These are phyloP conservation scores for Amauroascus verrucosus DNA, from an alignment of 2,329 filamentous ascomycete genomes.

Conservation along the genomic window DNA sequence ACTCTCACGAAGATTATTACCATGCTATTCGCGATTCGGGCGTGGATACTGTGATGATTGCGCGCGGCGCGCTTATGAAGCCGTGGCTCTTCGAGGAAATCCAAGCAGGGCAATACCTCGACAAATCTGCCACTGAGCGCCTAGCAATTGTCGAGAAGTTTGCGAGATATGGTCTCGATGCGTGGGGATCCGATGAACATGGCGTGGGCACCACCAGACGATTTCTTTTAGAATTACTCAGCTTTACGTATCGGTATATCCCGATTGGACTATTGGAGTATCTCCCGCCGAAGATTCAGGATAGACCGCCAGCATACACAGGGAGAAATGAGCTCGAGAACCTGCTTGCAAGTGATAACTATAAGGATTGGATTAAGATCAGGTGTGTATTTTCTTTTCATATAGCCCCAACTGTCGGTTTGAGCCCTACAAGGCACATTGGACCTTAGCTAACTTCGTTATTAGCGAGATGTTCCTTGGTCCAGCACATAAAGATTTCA, in stretches of 20 bases:
- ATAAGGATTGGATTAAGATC: conserved; percentile 98
- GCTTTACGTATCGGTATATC: conserved; percentile 85
- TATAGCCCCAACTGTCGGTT: neutral
- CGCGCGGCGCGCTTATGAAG: conserved; percentile 90
- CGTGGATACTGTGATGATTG: conserved; percentile 94
- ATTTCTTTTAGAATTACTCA: conserved; percentile 92
- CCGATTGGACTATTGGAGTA: conserved; percentile 80
- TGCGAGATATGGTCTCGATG: conserved; percentile 76
- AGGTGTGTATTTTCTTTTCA: conserved; percentile 50
- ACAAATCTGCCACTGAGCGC: conserved; percentile 84
- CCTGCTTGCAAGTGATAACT: conserved; percentile 80
- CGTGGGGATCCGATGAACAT: conserved; percentile 92
- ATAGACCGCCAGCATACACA: conserved; percentile 72
- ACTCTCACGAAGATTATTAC: conserved; percentile 81
- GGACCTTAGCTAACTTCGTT: conserved; percentile 9
- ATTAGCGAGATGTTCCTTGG: conserved; percentile 95
- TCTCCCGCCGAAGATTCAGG: conserved; percentile 78
- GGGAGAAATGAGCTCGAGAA: conserved; percentile 88
- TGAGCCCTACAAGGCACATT: neutral
- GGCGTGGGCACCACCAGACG: conserved; percentile 82
- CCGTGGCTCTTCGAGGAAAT: conserved; percentile 99
- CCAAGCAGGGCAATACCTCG: conserved; percentile 77
- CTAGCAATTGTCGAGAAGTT: conserved; percentile 81
- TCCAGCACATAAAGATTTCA: conserved; percentile 78
- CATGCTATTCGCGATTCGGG: conserved; percentile 63